phyloP scores from a whole-genome alignment of 768 basidiomycete species.

The Agaricus subrufescens region DNA sequence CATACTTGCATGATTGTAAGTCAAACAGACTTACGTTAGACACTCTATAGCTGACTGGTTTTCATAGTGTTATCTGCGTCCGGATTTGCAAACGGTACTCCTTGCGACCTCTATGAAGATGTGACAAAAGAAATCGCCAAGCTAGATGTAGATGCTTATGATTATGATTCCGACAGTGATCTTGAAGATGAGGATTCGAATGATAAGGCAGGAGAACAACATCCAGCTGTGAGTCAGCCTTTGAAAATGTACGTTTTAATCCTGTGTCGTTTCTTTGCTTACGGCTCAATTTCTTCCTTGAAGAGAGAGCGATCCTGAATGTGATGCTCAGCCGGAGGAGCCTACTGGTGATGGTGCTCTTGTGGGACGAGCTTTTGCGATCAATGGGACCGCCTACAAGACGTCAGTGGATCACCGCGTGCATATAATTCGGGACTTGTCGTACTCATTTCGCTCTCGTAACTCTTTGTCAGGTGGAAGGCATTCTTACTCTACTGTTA shows the following conservation, averaged over 20 bases:
- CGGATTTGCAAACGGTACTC: neutral
- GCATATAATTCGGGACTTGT: neutral
- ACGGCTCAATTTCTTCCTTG: no score
- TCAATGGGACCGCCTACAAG: constrained; percentile 1
- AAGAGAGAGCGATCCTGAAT: neutral
- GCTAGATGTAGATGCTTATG: constrained; percentile 2
- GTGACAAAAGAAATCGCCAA: constrained; percentile 1
- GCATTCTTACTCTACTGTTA: constrained; percentile 9
- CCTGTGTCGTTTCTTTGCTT: no score
- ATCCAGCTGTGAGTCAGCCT: no score
- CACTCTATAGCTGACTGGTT: neutral
- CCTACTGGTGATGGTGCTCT: neutral
- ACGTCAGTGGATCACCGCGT: neutral
- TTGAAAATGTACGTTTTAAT: no score
- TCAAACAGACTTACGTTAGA: neutral
- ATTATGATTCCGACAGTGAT: constrained; percentile 11
- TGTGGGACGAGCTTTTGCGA: constrained; percentile 5
- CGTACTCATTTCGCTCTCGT: neutral
- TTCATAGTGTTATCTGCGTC: constrained; percentile 1
- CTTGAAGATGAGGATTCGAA: neutral
- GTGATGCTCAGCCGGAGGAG: neutral
- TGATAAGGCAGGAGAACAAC: neutral
- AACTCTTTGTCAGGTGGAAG: neutral
- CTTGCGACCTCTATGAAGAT: neutral
- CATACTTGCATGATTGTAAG: constrained; percentile 6